Conservation (phyloP, 148 eudicot genomes). For the Polygonum maritimum region DNA sequence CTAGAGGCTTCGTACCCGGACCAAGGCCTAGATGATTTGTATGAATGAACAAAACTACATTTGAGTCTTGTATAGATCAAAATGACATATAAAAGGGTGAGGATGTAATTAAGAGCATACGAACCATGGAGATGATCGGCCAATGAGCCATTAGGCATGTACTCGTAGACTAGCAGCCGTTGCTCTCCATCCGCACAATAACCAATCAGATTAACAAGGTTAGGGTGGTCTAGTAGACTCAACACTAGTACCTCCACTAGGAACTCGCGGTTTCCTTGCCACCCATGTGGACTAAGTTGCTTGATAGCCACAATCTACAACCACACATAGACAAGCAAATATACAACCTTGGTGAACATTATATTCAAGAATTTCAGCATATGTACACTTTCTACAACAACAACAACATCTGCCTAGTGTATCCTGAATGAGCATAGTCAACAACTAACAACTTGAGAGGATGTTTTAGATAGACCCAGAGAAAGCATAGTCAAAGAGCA, state of each 20-base stretch:
- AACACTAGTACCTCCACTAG: slow-evolving; percentile 58
- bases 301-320: slow-evolving; percentile 58
- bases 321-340: slow-evolving; percentile 1
- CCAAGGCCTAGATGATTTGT: slow-evolving; percentile 23
- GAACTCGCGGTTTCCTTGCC: slow-evolving; percentile 62
- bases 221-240: slow-evolving; percentile 44
- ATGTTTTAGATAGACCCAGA: no score
- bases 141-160: slow-evolving; percentile 44
- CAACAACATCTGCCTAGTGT: no score
- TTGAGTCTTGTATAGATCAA: background rate
- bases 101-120: background rate
- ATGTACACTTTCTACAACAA: background rate
- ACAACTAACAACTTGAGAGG: no score
- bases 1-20: slow-evolving; percentile 39
- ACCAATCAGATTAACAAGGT: slow-evolving; percentile 51
- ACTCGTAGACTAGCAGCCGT: slow-evolving; percentile 47
- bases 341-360: background rate
- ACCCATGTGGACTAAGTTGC: slow-evolving; percentile 52
- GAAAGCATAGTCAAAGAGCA: no score
- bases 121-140: slow-evolving; percentile 58
- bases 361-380: background rate
- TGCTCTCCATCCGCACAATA: slow-evolving; percentile 57
- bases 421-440: no score
- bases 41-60: background rate
- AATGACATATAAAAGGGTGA: background rate